Percentiles rank a stretch among this genome's conserved stretches.
These are phyloP conservation scores for Exophiala calicioides DNA, from an alignment of 2,329 filamentous ascomycete species.

Conservation along the genomic window DNA sequence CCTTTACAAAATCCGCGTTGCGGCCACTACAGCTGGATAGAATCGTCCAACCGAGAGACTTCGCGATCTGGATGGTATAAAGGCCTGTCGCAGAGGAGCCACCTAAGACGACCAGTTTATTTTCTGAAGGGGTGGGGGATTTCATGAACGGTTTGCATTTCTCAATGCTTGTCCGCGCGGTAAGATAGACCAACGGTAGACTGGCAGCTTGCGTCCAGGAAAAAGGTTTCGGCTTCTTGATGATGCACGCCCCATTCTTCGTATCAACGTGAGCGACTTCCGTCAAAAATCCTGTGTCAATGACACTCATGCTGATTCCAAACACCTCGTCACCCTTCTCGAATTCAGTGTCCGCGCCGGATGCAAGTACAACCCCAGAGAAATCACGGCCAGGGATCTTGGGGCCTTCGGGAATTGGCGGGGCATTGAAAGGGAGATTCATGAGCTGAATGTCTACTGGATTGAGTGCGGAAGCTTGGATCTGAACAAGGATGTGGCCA, in stretches of 20 bases:
- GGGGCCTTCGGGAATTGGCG: constrained; percentile 18
- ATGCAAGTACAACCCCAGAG: constrained; percentile 20
- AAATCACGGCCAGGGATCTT: constrained; percentile 24
- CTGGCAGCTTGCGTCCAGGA: constrained; percentile 22
- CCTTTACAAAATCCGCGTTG: constrained; percentile 59
- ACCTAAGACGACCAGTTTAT: constrained; percentile 64
- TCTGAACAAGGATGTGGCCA: constrained; percentile 16
- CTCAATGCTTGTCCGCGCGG: constrained; percentile 21
- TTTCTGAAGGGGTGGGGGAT: constrained; percentile 39
- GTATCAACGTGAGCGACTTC: constrained; percentile 21
- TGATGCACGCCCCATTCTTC: constrained; percentile 15
- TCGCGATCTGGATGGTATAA: constrained; percentile 64
- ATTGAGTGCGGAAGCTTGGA: constrained; percentile 21
- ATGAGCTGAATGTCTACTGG: constrained; percentile 27
- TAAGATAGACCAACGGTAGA: constrained; percentile 24
- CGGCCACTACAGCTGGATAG: constrained; percentile 58
- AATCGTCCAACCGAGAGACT: constrained; percentile 60
- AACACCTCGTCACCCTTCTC: constrained; percentile 22
- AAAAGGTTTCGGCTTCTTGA: constrained; percentile 20
- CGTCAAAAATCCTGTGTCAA: constrained; percentile 20
- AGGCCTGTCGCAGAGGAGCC: constrained; percentile 63
- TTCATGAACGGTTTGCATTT: constrained; percentile 19
- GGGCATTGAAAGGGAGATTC: constrained; percentile 23
- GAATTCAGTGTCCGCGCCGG: constrained; percentile 13
- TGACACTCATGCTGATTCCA: constrained; percentile 16